Evolutionary conservation across 768 basidiomycete genomes (phyloP), one percentile per base, ranked within the genome.

Genomic region (Leucosporidium creatinivorum): DNA sequence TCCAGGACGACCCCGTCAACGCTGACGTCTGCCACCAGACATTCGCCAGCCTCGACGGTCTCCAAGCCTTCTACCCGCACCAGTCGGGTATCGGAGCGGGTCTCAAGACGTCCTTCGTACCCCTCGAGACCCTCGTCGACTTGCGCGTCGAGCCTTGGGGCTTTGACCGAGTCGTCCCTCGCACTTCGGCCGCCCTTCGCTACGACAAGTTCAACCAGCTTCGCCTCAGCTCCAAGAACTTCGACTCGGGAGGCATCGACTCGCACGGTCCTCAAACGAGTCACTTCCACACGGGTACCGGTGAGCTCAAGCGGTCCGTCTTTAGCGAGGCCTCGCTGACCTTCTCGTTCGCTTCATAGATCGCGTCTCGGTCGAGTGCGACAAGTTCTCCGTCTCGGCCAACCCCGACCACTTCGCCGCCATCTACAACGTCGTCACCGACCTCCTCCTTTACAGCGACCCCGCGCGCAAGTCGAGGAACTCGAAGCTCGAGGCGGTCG

Each of bases 121-220:
- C 93, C n/a, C 81, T 93, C 28, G 93, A 98, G 79, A 68, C 72
- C 7, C 67, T 72, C 21, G 85, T 94, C 64, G 92, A 97, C 79
- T 83, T 86, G 61, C 84, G 87, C 55, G 89, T 88, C 75, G 89
- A 93, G 78, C 88, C 85, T 68, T 81, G 82, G 58, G 85, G 85
- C 58, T 94, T 94, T 77, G 91, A 94, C 74, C 87, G 91, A 3
- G 82, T 98, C 49, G 89, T 97, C 9, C 89, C 91, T 4, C 89
- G 91, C 77, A 91, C 93, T 0, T 85, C 89, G 65, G 89, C 89
- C 0, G 85, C 83, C 6, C 85, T 94, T 68, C 88, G 86, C 57
- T 91, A 93, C 76, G 93, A 97, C 82, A 92, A 90, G 77, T 94
- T 94, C 81, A 98, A 98, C 78, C 87, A 88, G 51, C 83, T 96